A percentile compares a stretch with the other conserved stretches of the same genome.
Evolutionary conservation across 1,284 basidiomycete genomes (phyloP).

Genomic region (Trichosporon ovoides): DNA sequence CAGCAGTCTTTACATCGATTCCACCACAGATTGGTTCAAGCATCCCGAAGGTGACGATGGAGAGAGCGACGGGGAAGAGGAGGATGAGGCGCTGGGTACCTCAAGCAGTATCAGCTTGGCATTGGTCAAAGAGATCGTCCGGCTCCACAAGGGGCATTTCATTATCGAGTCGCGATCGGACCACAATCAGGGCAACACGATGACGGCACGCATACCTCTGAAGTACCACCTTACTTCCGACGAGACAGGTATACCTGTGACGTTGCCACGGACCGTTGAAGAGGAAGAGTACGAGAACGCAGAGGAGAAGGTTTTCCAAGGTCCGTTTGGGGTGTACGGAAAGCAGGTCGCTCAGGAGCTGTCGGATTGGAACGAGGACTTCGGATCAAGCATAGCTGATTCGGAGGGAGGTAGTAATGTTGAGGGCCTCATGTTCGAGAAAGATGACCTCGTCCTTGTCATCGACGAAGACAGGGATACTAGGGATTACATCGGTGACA

Average conservation of each 20-base stretch:
- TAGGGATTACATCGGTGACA: conserved; percentile 37
- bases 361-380: conserved; percentile 4
- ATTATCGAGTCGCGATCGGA: conserved; percentile 22
- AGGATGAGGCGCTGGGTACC: conserved; percentile 4
- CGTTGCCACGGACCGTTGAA: neutral
- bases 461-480: conserved; percentile 39
- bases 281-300: neutral
- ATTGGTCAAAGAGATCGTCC: conserved; percentile 45
- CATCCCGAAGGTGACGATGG: no score
- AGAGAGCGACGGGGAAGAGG: no score
- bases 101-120: conserved; percentile 21
- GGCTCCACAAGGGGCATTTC: conserved; percentile 48
- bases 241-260: neutral
- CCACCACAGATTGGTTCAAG: conserved; percentile 37
- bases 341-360: conserved; percentile 5
- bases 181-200: neutral
- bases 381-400: neutral
- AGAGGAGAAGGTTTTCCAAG: neutral
- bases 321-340: conserved; percentile 19
- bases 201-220: conserved; percentile 22
- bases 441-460: conserved; percentile 29
- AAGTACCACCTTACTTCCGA: neutral
- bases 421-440: conserved; percentile 29
- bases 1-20: conserved; percentile 28
- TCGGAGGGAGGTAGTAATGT: conserved; percentile 16